These are phyloP conservation scores for Picocystis sp. DNA, from an alignment of 163 green algal genomes.

Conservation along the genomic window DNA sequence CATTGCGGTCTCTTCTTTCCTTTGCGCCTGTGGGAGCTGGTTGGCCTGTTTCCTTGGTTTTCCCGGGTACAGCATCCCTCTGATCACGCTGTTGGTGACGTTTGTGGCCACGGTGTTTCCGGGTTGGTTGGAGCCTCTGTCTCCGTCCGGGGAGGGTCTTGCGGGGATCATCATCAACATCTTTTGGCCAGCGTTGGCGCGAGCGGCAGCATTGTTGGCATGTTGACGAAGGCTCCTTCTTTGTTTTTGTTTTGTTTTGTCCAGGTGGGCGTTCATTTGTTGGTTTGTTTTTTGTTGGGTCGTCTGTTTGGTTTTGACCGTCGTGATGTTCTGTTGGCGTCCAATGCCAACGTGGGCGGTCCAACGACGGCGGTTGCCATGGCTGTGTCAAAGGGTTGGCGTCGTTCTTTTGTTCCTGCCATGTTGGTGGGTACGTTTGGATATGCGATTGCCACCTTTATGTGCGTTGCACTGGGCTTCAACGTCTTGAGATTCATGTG, in stretches of 20 bases:
- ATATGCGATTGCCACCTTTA: conserved; percentile 60
- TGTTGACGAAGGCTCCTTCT: conserved; percentile 44
- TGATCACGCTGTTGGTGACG: conserved; percentile 49
- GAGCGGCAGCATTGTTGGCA: conserved; percentile 41
- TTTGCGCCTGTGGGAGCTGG: conserved; percentile 36
- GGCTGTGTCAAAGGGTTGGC: conserved; percentile 64
- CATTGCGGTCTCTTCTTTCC: conserved; percentile 28
- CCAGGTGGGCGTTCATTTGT: conserved; percentile 49
- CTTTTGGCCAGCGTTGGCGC: conserved; percentile 67
- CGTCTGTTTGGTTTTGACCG: too few relatives aligned
- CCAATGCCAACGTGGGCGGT: conserved; percentile 78
- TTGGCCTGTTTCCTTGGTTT: conserved; percentile 15
- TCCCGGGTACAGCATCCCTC: conserved; percentile 20
- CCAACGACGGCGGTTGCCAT: conserved; percentile 70
- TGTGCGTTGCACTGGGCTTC: conserved; percentile 33
- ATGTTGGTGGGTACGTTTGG: conserved; percentile 64
- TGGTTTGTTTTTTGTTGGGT: too few relatives aligned
- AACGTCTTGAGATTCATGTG: conserved; percentile 16
- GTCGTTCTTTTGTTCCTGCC: conserved; percentile 39
- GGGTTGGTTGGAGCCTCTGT: conserved; percentile 25
- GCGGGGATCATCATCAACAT: conserved; percentile 22
- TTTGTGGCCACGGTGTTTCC: conserved; percentile 39
- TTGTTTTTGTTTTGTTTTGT: conserved; percentile 58
- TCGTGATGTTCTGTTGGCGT: conserved; percentile 47
- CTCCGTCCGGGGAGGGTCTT: conserved; percentile 43